Evolutionary conservation across 805 yeast genomes (phyloP).

Genomic region (Yamadazyma kitorensis): DNA sequence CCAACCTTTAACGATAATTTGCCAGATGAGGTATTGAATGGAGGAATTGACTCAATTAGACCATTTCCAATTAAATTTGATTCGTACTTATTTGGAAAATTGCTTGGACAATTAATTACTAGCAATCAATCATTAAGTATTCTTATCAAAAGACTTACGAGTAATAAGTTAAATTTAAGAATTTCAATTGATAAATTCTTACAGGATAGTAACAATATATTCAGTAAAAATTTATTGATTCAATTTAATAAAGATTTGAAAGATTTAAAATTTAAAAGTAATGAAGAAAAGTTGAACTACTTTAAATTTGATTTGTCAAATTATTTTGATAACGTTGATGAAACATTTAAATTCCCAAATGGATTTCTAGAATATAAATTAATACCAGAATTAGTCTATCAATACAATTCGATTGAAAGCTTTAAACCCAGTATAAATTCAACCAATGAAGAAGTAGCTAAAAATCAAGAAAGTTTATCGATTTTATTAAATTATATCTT

Average conservation of each 20-base stretch:
- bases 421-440: conserved; percentile 24
- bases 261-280: conserved; percentile 52
- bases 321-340: conserved; percentile 14
- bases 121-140: neutral
- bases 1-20: conserved; percentile 24
- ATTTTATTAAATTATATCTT: conserved; percentile 41
- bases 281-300: conserved; percentile 50
- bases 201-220: conserved; percentile 18
- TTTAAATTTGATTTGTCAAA: conserved; percentile 30
- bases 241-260: conserved; percentile 50
- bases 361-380: conserved; percentile 57
- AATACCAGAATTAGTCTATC: conserved; percentile 65
- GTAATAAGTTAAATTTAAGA: conserved; percentile 33
- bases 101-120: conserved; percentile 29
- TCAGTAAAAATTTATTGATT: conserved; percentile 46
- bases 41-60: conserved; percentile 43
- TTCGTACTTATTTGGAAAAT: conserved; percentile 59
- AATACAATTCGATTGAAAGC: conserved; percentile 33
- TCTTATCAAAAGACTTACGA: conserved; percentile 30
- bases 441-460: conserved; percentile 26
- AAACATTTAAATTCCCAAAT: conserved; percentile 34
- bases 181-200: conserved; percentile 27
- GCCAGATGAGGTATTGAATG: conserved; percentile 48
- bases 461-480: conserved; percentile 36
- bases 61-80: conserved; percentile 50